These are phyloP conservation scores for Dictyostelium intermedium DNA, from an alignment of 78 protist genomes.

Conservation along the genomic window DNA sequence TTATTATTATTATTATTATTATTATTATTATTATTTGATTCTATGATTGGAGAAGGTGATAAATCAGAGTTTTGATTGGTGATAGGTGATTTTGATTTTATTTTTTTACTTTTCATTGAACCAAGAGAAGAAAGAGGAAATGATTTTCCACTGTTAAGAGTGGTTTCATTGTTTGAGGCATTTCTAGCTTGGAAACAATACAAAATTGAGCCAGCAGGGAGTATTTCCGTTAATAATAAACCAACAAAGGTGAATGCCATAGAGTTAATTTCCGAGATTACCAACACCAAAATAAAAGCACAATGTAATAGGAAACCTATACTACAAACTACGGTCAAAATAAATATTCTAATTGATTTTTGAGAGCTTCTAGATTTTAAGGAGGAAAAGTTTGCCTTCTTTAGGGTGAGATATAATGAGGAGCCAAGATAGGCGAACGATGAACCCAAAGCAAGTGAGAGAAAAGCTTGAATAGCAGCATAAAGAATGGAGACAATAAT, in stretches of 20 bases:
- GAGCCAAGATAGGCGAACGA: neutral
- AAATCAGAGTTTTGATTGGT: neutral
- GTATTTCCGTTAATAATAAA: neutral
- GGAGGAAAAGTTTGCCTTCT: neutral
- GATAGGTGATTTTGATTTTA: neutral
- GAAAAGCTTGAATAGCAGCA: slow-evolving; percentile 2
- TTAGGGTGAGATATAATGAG: neutral
- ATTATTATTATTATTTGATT: neutral
- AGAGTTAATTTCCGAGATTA: neutral
- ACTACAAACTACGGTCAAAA: neutral
- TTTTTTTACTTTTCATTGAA: neutral
- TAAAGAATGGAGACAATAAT: neutral
- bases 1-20: too few species aligned
- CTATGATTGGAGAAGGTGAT: neutral
- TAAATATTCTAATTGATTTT: neutral
- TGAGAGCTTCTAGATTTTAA: neutral
- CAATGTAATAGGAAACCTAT: neutral
- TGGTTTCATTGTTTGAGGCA: neutral
- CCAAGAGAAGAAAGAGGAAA: neutral
- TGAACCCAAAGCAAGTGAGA: neutral
- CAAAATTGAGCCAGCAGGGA: neutral
- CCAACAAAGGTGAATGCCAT: neutral
- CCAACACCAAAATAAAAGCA: neutral
- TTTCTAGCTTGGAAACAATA: neutral
- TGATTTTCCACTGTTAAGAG: neutral